phyloP scores from a whole-genome alignment of 2,329 filamentous ascomycete species.

The Thermoascus crustaceus region DNA sequence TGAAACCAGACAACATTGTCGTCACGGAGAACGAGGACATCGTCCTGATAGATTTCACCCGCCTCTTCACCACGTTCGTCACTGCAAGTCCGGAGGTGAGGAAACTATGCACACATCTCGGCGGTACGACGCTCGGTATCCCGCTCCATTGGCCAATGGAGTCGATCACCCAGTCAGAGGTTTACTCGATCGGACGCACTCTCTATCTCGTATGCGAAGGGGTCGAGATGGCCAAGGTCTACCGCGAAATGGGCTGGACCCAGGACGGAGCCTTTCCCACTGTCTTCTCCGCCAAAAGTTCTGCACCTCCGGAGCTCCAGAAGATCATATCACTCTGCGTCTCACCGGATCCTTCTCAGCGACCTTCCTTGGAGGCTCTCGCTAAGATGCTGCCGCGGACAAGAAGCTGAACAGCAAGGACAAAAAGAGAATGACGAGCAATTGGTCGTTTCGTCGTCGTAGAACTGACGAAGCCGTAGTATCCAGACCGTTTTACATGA shows the following conservation, averaged over 20 bases:
- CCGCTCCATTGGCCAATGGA: conserved; percentile 1
- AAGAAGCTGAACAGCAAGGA: neutral
- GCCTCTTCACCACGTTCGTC: conserved; percentile 2
- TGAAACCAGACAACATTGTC: conserved; percentile 1
- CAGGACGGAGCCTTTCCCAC: neutral
- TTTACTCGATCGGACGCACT: conserved; percentile 1
- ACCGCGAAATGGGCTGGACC: conserved; percentile 1
- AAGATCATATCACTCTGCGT: conserved; percentile 1
- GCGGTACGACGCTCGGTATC: neutral
- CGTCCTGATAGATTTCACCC: conserved; percentile 1
- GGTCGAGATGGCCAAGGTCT: neutral
- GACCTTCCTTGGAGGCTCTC: neutral
- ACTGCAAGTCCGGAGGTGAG: neutral
- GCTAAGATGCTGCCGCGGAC: neutral
- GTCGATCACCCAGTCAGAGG: neutral
- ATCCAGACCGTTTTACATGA: neutral
- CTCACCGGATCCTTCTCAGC: neutral
- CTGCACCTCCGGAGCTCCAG: neutral
- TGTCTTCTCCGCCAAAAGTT: neutral
- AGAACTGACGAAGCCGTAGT: neutral
- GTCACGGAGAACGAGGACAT: neutral
- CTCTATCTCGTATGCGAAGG: neutral
- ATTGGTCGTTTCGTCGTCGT: neutral
- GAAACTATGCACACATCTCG: neutral
- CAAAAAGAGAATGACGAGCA: neutral